Conservation (phyloP, 2,329 filamentous ascomycete species). For the Aspergillus terreus region DNA sequence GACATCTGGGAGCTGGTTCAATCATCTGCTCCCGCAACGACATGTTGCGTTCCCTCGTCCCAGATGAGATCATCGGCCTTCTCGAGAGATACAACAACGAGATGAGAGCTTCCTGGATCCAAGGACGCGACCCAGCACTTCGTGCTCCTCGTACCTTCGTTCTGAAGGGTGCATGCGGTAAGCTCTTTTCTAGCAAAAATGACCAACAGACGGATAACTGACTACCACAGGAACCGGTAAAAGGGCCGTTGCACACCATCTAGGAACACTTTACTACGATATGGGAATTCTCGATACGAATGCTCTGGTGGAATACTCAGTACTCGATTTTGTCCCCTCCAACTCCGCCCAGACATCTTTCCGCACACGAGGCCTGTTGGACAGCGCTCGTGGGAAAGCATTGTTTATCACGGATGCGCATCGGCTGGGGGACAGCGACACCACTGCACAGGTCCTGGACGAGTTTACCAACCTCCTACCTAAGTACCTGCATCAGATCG, state of each 20-base stretch:
- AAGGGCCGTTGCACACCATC: slow-evolving; percentile 12
- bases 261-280: slow-evolving; percentile 17
- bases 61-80: slow-evolving; percentile 15
- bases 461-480: slow-evolving; percentile 17
- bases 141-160: slow-evolving; percentile 15
- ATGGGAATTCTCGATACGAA: slow-evolving; percentile 16
- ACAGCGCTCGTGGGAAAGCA: slow-evolving; percentile 12
- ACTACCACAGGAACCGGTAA: slow-evolving; percentile 13
- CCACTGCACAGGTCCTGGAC: slow-evolving; percentile 9
- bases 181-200: not conserved
- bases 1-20: slow-evolving; percentile 6
- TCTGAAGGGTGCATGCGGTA: slow-evolving; percentile 18
- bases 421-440: slow-evolving; percentile 13
- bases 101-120: slow-evolving; percentile 17
- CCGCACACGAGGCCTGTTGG: slow-evolving; percentile 11
- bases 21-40: slow-evolving; percentile 12
- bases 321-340: slow-evolving; percentile 10
- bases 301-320: slow-evolving; percentile 14
- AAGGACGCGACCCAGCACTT: slow-evolving; percentile 11
- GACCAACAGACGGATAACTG: not conserved
- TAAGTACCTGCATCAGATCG: slow-evolving; percentile 9
- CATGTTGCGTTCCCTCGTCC: slow-evolving; percentile 14
- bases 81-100: slow-evolving; percentile 18
- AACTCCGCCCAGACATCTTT: slow-evolving; percentile 5
- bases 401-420: slow-evolving; percentile 18